Base-by-base conservation (phyloP, 176 grass and related monocot species). In the Musa acuminata region DNA sequence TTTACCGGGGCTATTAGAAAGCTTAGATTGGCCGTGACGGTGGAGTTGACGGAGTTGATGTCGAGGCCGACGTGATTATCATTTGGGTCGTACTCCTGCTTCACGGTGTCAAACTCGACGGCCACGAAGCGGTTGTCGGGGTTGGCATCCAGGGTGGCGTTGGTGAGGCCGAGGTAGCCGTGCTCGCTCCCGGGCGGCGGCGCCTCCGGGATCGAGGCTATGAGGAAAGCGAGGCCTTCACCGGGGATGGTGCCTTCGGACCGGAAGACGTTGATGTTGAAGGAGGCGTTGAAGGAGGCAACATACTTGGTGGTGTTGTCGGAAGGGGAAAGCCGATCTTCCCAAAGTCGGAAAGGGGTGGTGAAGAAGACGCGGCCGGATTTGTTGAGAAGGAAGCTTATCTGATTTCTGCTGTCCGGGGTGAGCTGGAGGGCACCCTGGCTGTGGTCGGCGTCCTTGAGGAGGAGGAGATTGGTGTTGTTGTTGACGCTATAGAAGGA, bases 11-110 rank as follows among this genome's bases (percentile, higher is more conserved):
- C 89, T 76, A 98, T 87, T 24, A 75, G 4, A 81, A 98, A 78
- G 49, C 77, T 62, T 72, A 94, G 85, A n/a, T 82, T 48, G 23
- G 13, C 2, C 17, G 24, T 1, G 55, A 3, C 0, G 3, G 0
- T 35, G 13, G 82, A 85, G 49, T 51, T 70, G 24, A 99, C 84
- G 71, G 88, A 14, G 76, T 99, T 99, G 71, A 94, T 1, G 89
- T 99, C 84, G 72, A 99, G 81, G 62, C 84, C 95, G 23, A 99
- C n/a, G 81, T 99, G 95, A 86, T 99, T 99, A 57, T 86, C 80
- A 50, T 99, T 82, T 12, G 83, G 80, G 75, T 99, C 88, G 62
- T 86, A 89, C 80, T 10, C 0, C 50, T 99, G 67, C 82, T 85
- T 82, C 24, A 94, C 68, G 21, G 86, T 83, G 82, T 99, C 90